Percentiles rank a stretch among this genome's conserved stretches.
Conservation (phyloP, 2,329 filamentous ascomycete genomes). For the Neopestalotiopsis clavispora region DNA sequence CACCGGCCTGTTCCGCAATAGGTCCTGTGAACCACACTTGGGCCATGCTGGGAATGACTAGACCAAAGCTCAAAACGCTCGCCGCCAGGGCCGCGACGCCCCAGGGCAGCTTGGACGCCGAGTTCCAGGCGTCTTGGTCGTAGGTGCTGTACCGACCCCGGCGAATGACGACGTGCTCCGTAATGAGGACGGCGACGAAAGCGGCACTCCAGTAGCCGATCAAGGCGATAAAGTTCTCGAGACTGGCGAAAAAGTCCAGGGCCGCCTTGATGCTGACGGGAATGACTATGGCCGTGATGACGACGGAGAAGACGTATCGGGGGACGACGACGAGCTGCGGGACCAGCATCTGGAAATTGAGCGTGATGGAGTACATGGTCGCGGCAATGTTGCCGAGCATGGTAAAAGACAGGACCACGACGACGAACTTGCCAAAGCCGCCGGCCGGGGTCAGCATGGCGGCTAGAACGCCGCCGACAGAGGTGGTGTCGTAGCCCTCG, state of each 20-base stretch:
- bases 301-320: slow-evolving; percentile 60
- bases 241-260: slow-evolving; percentile 59
- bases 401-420: slow-evolving; percentile 61
- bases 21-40: slow-evolving; percentile 67
- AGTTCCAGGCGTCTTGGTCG: slow-evolving; percentile 43
- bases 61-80: slow-evolving; percentile 41
- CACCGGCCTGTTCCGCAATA: slow-evolving; percentile 63
- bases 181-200: slow-evolving; percentile 54
- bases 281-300: slow-evolving; percentile 64
- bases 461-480: slow-evolving; percentile 62
- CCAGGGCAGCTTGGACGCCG: slow-evolving; percentile 41
- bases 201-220: slow-evolving; percentile 65
- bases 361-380: slow-evolving; percentile 65
- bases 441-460: slow-evolving; percentile 63
- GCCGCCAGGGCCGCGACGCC: slow-evolving; percentile 45
- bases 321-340: slow-evolving; percentile 61
- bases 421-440: slow-evolving; percentile 66
- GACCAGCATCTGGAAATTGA: slow-evolving; percentile 68
- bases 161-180: slow-evolving; percentile 45
- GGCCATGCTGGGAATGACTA: slow-evolving; percentile 64
- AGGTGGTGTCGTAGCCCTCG: slow-evolving; percentile 56
- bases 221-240: slow-evolving; percentile 61
- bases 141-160: slow-evolving; percentile 38
- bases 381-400: slow-evolving; percentile 64
- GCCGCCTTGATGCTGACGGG: slow-evolving; percentile 62